These are phyloP conservation scores for Penicillium maclennaniae DNA, from an alignment of 495 filamentous ascomycete genomes.

Conservation along the genomic window DNA sequence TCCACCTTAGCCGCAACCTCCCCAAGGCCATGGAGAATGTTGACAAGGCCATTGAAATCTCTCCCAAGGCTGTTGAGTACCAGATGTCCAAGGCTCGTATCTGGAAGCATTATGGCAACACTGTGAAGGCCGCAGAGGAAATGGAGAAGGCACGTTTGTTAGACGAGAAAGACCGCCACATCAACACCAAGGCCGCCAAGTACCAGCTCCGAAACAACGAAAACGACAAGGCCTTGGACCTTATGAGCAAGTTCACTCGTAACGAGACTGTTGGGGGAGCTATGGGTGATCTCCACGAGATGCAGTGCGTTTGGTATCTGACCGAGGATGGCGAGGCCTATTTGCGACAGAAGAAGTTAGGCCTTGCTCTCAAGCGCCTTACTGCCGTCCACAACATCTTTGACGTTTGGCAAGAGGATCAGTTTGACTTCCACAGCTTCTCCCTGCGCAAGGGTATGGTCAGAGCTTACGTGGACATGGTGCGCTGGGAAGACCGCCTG, in stretches of 20 bases:
- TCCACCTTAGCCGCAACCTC: conserved; percentile 78
- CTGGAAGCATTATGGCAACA: conserved; percentile 86
- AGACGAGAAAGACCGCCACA: conserved; percentile 88
- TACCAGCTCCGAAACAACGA: conserved; percentile 93
- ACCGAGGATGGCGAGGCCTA: conserved; percentile 94
- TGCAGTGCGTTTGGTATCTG: conserved; percentile 98
- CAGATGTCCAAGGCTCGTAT: conserved; percentile 94
- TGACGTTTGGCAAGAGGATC: conserved; percentile 95
- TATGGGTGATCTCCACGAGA: conserved; percentile 87
- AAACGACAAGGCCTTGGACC: conserved; percentile 76
- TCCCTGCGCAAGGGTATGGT: conserved; percentile 94
- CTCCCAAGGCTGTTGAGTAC: conserved; percentile 80
- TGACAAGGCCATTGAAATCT: conserved; percentile 71
- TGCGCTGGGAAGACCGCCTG: conserved; percentile 89
- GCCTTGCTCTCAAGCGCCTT: conserved; percentile 87
- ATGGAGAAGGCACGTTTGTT: conserved; percentile 86
- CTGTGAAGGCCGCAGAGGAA: conserved; percentile 71
- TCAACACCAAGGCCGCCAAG: conserved; percentile 97
- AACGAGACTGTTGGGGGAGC: conserved; percentile 86
- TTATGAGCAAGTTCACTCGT: conserved; percentile 92
- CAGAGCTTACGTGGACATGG: conserved; percentile 90
- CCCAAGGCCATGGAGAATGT: conserved; percentile 76
- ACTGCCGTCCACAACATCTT: conserved; percentile 86
- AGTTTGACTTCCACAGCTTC: conserved; percentile 98
- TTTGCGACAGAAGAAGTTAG: conserved; percentile 74